Evolutionary conservation across 75 land plant species (phyloP), one percentile per base, ranked within the genome.

Genomic region (Adiantum capillusveneris): DNA sequence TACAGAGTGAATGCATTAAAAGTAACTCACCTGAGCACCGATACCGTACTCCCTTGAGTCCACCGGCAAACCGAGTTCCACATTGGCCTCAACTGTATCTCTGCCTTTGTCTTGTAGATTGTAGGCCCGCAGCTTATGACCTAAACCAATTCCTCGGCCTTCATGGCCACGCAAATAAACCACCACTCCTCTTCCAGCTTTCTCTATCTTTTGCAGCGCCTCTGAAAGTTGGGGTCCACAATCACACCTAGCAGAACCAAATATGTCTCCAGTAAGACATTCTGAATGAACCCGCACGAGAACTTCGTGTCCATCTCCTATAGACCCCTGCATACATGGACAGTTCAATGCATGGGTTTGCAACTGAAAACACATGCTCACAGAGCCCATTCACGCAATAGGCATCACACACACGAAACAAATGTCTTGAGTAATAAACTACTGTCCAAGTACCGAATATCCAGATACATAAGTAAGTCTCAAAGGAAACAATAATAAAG

Each of bases 31-130:
- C 90, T 93, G 96, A 48, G 98, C 98, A 53, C 90, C 89, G 63
- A 86, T 89, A 0, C 96, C 98, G 71, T 93, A 93, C 60, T 93
- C 98, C 11, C 96, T 82, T 14, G 98, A 82, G 70, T 93, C 98
- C 37, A 86, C 84, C 46, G 95, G 87, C 55, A 93, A 56, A 29
- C 98, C 98, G 46, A 93, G 83, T 37, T 93, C 85, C 28, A 83
- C 71, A 65, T 93, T 93, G 37, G 98, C 98, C 60, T 94, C 85
- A 29, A 94, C 98, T 6, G 98, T 89, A 73, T 94, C 98, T 68
- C 78, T 77, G 16, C 98, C 98, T 53, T 69, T 74, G 64, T 94
- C 98, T 55, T 94, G 98, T 53, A 94, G 55, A 64, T 88, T 94
- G 58, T 94, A 94, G 31, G 98, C 98, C 29, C 72, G 75, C 25